phyloP scores from a whole-genome alignment of 139 green algal genomes.

The Helicosporidium sp. region DNA sequence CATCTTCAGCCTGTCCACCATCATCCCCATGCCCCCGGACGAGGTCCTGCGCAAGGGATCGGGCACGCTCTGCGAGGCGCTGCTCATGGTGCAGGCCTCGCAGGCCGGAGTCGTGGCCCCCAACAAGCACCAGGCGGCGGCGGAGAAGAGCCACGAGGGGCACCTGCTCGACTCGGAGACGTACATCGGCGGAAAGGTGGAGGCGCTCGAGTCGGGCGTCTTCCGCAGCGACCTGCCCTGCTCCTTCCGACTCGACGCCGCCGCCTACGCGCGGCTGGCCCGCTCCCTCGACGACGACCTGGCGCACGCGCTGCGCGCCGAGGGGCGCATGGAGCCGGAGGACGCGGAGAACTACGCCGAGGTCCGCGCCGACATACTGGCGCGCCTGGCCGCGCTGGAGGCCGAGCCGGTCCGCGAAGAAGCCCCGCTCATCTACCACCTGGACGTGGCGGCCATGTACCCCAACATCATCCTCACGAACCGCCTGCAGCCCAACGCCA shows the following conservation, averaged over 20 bases:
- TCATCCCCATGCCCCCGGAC: slow-evolving; percentile 93
- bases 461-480: slow-evolving; percentile 99
- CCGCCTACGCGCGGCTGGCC: slow-evolving; percentile 64
- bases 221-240: slow-evolving; percentile 85
- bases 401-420: slow-evolving; percentile 68
- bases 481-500: slow-evolving; percentile 50
- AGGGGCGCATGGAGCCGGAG: slow-evolving; percentile 19
- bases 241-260: slow-evolving; percentile 53
- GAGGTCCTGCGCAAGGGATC: slow-evolving; percentile 89
- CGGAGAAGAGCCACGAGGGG: slow-evolving; percentile 46
- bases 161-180: slow-evolving; percentile 87
- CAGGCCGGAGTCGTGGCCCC: slow-evolving; percentile 68
- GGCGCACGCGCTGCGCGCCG: slow-evolving; percentile 53
- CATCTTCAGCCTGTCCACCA: slow-evolving; percentile 88
- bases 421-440: slow-evolving; percentile 84
- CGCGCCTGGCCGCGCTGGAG: slow-evolving; percentile 46
- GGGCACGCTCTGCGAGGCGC: slow-evolving; percentile 88
- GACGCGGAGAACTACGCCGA: slow-evolving; percentile 57
- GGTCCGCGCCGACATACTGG: slow-evolving; percentile 29
- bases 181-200: slow-evolving; percentile 95
- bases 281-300: slow-evolving; percentile 82
- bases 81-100: slow-evolving; percentile 77
- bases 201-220: slow-evolving; percentile 57
- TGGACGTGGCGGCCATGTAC: slow-evolving; percentile 98
- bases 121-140: slow-evolving; percentile 74